Base-by-base conservation (phyloP, 1,284 basidiomycete species). In the Amanita bisporigera region DNA sequence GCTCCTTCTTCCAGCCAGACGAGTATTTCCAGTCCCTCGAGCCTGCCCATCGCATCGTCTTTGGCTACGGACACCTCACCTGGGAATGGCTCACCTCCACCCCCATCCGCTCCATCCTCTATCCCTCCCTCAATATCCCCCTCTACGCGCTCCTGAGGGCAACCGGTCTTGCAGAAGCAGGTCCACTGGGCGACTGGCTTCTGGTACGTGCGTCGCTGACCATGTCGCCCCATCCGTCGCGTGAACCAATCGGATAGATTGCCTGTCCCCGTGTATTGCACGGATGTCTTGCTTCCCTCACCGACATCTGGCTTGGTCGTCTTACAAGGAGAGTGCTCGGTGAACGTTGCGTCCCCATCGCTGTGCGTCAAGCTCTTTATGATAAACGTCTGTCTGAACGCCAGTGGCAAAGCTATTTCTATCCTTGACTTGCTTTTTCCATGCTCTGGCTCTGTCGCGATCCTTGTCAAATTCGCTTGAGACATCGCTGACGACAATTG, bases 21-120 rank as follows among this genome's bases (percentile, higher is more conserved):
- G 98, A 99, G 81, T 98, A 95, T 81, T 99, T 92, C 75, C 98
- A 99, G 77, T 89, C 96, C 11, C 86, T 98, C 50, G 98, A 99
- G 77, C 92, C 96, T 36, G 98, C 98, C 0, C 94, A 99, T 77
- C 84, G 85, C 63, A 79, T 91, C 54, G 94, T 97, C 64, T 99
- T 95, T 78, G 96, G 96, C 38, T 96, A 95, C 79, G 98, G 96
- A 1, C 88, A 92, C 74, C 83, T 95, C 45, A 98, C 96, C 33
- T 99, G 98, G 98, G 98, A 99, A 83, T 99, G 98, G 98, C 81
- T 87, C 26, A 83, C 87, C 65, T 79, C 86, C 6, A 79, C 79
- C n/a, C 89, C 91, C 11, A 88, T 93, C 72, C 85, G 91, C 66
- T 92, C 90, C 75, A 86, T 93, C 66, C 64, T 91, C 62, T 94